Evolutionary conservation across 2,329 filamentous ascomycete genomes (phyloP).

Genomic region (Colletotrichum musicola): DNA sequence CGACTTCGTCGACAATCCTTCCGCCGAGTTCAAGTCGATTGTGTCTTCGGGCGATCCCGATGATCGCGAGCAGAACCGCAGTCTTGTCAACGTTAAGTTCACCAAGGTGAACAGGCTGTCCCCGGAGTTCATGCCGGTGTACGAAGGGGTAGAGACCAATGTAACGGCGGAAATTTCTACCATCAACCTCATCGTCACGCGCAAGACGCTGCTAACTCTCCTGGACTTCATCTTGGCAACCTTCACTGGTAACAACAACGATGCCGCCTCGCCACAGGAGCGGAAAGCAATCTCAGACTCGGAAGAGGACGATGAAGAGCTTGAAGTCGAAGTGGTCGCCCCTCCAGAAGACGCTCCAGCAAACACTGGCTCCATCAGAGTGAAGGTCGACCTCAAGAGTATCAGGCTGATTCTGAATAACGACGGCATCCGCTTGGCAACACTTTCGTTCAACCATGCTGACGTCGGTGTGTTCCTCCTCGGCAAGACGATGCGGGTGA

Average conservation of each 20-base stretch:
- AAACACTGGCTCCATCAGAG: conserved; percentile 82
- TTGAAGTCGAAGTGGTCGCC: conserved; percentile 27
- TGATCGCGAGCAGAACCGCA: conserved; percentile 81
- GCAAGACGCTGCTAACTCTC: conserved; percentile 90
- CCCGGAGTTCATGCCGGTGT: conserved; percentile 91
- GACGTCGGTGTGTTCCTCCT: conserved; percentile 91
- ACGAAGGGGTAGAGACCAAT: conserved; percentile 94
- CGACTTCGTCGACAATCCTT: conserved; percentile 91
- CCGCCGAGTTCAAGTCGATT: conserved; percentile 95
- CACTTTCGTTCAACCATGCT: conserved; percentile 90
- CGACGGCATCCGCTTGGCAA: conserved; percentile 94
- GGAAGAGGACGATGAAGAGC: conserved; percentile 53
- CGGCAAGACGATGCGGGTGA: conserved; percentile 88
- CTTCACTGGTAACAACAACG: conserved; percentile 76
- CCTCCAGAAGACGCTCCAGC: conserved; percentile 23
- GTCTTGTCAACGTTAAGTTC: conserved; percentile 91
- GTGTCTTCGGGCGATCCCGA: conserved; percentile 84
- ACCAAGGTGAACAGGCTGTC: conserved; percentile 90
- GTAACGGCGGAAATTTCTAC: conserved; percentile 92
- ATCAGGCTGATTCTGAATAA: conserved; percentile 97
- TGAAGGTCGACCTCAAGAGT: conserved; percentile 93
- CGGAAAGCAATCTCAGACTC: conserved; percentile 53
- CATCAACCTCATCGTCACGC: conserved; percentile 94
- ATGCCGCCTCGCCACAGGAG: conserved; percentile 44
- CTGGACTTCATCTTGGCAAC: conserved; percentile 95